Base-by-base conservation (phyloP, 495 filamentous ascomycete species). In the Chlorociboria aeruginascens region DNA sequence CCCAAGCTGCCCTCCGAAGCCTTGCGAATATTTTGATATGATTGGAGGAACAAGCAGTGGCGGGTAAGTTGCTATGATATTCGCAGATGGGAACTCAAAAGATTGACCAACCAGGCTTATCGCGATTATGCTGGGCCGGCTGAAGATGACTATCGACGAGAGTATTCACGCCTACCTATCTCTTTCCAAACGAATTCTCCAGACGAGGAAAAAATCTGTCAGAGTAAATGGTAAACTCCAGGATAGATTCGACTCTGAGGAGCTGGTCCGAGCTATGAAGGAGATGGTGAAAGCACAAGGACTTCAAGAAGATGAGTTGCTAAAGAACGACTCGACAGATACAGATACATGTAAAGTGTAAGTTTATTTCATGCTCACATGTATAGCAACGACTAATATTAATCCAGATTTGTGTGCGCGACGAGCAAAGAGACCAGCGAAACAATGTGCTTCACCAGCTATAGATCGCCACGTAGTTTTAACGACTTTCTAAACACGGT, bases 51-150 rank as follows among this genome's bases (percentile, higher is more conserved):
- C 66, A 13, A 64, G 58, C 17, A 56, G 65, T 34, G 65, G 65
- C 6, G 65, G 65, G 45, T 44, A 45, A 39, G 46, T 41, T 14
- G 8, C 32, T 16, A n/a, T 8, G 8, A n/a, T 7, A 34, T 25
- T 25, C 3, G 39, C 17, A 32, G n/a, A 20, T 17, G 9, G 43
- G 87, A 80, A 0, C 63, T 64, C 40, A 25, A 20, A 25, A 12
- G 40, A 7, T 8, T 8, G n/a, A n/a, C 32, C 12, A 29, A 30
- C 4, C n/a, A 67, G 70, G 8, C 57, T 78, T 0, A 76, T 78
- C 47, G 65, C 69, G 3, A 76, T 75, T 20, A 68, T 77, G 62
- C 64, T 78, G 4, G 73, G 71, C 1, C 60, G 74, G 9, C 55
- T 76, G 10, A 62, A 69, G 29, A 70, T 77, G 66, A 67, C 55